These are phyloP conservation scores for Macrotyloma uniflorum DNA, from an alignment of 306 rosid genomes.

Conservation along the genomic window DNA sequence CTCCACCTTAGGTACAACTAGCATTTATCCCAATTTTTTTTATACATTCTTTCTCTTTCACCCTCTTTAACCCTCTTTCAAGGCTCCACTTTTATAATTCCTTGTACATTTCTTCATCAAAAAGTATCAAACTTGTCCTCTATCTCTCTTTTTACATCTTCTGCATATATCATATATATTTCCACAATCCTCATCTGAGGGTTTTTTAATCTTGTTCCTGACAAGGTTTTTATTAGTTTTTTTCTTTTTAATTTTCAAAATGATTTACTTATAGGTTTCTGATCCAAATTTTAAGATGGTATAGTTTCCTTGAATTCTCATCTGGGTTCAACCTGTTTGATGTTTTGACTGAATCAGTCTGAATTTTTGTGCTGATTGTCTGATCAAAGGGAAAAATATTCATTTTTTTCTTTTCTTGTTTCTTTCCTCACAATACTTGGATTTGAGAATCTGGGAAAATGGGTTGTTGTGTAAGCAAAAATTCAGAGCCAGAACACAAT, in stretches of 20 bases:
- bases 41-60: constrained; percentile 13
- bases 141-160: constrained; percentile 26
- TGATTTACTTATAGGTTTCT: constrained; percentile 3
- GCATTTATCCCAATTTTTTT: neutral
- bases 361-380: neutral
- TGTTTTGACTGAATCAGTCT: constrained; percentile 23
- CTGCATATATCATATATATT: constrained; percentile 25
- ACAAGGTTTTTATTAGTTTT: neutral
- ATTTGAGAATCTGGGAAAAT: constrained; percentile 35
- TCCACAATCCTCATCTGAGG: constrained; percentile 28
- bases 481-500: constrained; percentile 45
- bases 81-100: constrained; percentile 15
- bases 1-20: constrained; percentile 20
- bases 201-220: neutral
- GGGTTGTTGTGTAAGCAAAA: constrained; percentile 71
- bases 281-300: constrained; percentile 37
- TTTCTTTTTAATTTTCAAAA: neutral
- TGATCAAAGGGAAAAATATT: neutral
- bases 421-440: neutral
- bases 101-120: constrained; percentile 18
- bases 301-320: neutral
- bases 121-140: constrained; percentile 35
- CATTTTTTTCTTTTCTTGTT: neutral
- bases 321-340: constrained; percentile 17
- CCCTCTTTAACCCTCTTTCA: constrained; percentile 30